Evolutionary conservation across 2,329 filamentous ascomycete species (phyloP).

Genomic region (Microthyrium microscopicum): DNA sequence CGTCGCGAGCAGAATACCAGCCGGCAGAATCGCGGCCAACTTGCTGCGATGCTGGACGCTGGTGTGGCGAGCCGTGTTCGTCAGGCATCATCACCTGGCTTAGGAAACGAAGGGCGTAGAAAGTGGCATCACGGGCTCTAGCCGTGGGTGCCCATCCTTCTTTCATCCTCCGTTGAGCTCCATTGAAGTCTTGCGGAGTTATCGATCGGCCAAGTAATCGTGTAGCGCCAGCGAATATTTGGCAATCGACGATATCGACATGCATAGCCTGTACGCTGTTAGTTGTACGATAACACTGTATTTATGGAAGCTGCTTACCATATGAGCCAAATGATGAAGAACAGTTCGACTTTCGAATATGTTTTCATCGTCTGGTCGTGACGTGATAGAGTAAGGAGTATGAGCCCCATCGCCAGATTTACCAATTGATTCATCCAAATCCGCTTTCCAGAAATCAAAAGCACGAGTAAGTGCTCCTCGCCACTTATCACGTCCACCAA

Average conservation of each 20-base stretch:
- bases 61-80: slow-evolving; percentile 14
- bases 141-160: slow-evolving; percentile 80
- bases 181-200: slow-evolving; percentile 62
- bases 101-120: slow-evolving; percentile 80
- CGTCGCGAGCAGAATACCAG: slow-evolving; percentile 68
- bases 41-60: slow-evolving; percentile 18
- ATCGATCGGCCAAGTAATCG: slow-evolving; percentile 74
- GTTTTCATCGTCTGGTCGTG: slow-evolving; percentile 39
- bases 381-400: slow-evolving; percentile 17
- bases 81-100: slow-evolving; percentile 54
- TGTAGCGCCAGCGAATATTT: slow-evolving; percentile 82
- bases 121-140: slow-evolving; percentile 76
- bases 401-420: slow-evolving; percentile 26
- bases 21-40: too few relatives aligned
- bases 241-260: slow-evolving; percentile 91
- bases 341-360: slow-evolving; percentile 81
- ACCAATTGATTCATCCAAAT: slow-evolving; percentile 73
- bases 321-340: slow-evolving; percentile 83
- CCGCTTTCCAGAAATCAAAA: slow-evolving; percentile 84
- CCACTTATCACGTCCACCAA: slow-evolving; percentile 86
- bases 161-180: slow-evolving; percentile 68
- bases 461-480: slow-evolving; percentile 67
- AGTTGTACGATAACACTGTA: too few relatives aligned
- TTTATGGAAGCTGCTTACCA: too few relatives aligned
- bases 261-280: too few relatives aligned